Percentiles rank a stretch among this genome's conserved stretches.
phyloP scores from a whole-genome alignment of 192 early-diverging fungal species.

The Podila minutissima region DNA sequence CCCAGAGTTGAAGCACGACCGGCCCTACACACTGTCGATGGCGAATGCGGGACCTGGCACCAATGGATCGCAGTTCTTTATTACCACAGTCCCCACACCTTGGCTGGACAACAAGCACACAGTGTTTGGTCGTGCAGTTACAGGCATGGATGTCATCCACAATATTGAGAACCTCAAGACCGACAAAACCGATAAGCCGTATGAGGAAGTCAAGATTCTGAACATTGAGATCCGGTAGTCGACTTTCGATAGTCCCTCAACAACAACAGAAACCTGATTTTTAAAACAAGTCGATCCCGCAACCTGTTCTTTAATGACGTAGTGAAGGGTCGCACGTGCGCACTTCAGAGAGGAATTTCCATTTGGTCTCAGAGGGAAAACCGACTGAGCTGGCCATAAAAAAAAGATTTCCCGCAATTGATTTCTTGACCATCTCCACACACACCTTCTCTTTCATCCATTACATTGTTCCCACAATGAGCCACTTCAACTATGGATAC shows the following conservation, averaged over 20 bases:
- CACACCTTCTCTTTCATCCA: too few relatives aligned
- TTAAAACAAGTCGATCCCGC: too few relatives aligned
- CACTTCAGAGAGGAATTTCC: too few relatives aligned
- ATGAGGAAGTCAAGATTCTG: conserved; percentile 82
- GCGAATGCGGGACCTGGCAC: conserved; percentile 92
- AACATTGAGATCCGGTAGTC: conserved; percentile 78
- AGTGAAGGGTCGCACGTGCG: too few relatives aligned
- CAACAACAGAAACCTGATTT: too few relatives aligned
- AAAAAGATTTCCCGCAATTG: too few relatives aligned
- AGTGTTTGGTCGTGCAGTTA: conserved; percentile 90
- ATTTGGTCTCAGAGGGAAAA: too few relatives aligned
- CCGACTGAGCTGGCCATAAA: too few relatives aligned
- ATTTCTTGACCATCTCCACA: too few relatives aligned
- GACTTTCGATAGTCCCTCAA: too few relatives aligned
- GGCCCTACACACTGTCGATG: conserved; percentile 94
- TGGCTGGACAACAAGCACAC: conserved; percentile 99
- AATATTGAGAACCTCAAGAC: conserved; percentile 82
- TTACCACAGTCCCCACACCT: conserved; percentile 91
- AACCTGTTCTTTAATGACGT: too few relatives aligned
- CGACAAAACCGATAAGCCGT: conserved; percentile 92
- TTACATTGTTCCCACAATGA: conserved; percentile 9
- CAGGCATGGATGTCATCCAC: conserved; percentile 93
- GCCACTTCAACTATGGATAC: conserved; percentile 43
- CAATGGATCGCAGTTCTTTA: conserved; percentile 96
- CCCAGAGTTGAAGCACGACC: conserved; percentile 82